Conservation (phyloP, 352 stramenopile species). For the Phytophthora cactorum region DNA sequence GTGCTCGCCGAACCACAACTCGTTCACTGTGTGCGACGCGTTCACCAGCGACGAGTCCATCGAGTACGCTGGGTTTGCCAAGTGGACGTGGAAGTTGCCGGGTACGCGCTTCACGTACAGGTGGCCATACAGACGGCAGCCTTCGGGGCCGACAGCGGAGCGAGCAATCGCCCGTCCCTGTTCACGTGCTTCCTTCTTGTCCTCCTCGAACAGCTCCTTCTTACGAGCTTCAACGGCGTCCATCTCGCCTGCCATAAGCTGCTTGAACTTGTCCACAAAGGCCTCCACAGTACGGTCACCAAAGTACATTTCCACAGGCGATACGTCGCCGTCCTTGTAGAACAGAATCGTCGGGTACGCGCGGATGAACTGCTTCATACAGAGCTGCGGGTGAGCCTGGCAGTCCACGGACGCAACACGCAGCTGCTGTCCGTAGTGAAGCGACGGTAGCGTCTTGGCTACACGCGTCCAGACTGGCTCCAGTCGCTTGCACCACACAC, state of each 20-base stretch:
- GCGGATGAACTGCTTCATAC: conserved; percentile 95
- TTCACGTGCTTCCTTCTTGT: conserved; percentile 83
- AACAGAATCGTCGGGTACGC: conserved; percentile 97
- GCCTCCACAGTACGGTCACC: conserved; percentile 93
- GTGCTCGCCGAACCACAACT: conserved; percentile 95
- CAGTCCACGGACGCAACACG: conserved; percentile 93
- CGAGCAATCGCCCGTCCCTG: conserved; percentile 70
- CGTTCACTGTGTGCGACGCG: conserved; percentile 95
- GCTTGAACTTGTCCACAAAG: conserved; percentile 92
- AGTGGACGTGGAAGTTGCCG: conserved; percentile 98
- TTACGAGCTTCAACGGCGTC: conserved; percentile 86
- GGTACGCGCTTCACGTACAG: conserved; percentile 93
- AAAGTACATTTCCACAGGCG: conserved; percentile 96
- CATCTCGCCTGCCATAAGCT: conserved; percentile 79
- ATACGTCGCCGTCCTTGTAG: conserved; percentile 93
- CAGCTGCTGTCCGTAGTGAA: conserved; percentile 86
- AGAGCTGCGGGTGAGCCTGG: conserved; percentile 92
- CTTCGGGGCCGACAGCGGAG: conserved; percentile 66
- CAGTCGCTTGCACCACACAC: conserved; percentile 97
- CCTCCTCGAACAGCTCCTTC: conserved; percentile 94
- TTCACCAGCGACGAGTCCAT: conserved; percentile 92
- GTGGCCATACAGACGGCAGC: conserved; percentile 80
- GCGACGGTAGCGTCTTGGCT: conserved; percentile 89
- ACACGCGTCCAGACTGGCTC: conserved; percentile 96
- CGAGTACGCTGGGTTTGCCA: conserved; percentile 95